Conservation (phyloP, 192 early-diverging fungal species). For the Coemansia sp. region DNA sequence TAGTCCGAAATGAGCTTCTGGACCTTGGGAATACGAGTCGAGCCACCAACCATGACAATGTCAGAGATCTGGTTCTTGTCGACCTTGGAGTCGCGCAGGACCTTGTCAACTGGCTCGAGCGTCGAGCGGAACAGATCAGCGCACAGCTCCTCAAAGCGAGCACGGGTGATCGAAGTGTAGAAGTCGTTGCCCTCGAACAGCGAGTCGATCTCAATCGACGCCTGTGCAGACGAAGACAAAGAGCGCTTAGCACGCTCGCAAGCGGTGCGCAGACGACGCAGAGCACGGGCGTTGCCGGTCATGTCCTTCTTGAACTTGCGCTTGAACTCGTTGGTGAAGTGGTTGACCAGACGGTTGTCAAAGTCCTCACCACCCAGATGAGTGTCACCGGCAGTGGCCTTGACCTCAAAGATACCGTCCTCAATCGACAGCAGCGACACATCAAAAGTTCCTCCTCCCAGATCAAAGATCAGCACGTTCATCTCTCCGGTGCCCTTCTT, state of each 20-base stretch:
- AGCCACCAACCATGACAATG: conserved; percentile 97
- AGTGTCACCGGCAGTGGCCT: conserved; percentile 98
- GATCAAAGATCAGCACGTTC: conserved; percentile 96
- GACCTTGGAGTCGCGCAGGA: conserved; percentile 93
- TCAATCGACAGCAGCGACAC: conserved; percentile 96
- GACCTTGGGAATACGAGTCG: conserved; percentile 99
- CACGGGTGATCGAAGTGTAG: conserved; percentile 97
- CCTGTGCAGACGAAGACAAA: conserved; percentile 90
- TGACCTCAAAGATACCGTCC: conserved; percentile 98
- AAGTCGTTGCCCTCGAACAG: conserved; percentile 97
- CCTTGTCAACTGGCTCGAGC: conserved; percentile 95
- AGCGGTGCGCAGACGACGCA: conserved; percentile 96
- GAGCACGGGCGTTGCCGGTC: conserved; percentile 80
- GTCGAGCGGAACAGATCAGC: conserved; percentile 94
- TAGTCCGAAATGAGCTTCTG: conserved; percentile 97
- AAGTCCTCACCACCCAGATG: conserved; percentile 99
- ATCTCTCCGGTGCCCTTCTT: conserved; percentile 87
- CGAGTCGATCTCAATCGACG: conserved; percentile 94
- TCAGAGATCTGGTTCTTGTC: conserved; percentile 89
- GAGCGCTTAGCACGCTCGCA: conserved; percentile 98
- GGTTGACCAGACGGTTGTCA: conserved; percentile 96
- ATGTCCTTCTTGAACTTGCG: conserved; percentile 95
- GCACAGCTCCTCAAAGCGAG: conserved; percentile 99
- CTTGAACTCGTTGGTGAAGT: conserved; percentile 96
- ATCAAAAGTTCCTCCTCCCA: conserved; percentile 98